phyloP scores from a whole-genome alignment of 495 filamentous ascomycete species.

The Penicillium turbatum region DNA sequence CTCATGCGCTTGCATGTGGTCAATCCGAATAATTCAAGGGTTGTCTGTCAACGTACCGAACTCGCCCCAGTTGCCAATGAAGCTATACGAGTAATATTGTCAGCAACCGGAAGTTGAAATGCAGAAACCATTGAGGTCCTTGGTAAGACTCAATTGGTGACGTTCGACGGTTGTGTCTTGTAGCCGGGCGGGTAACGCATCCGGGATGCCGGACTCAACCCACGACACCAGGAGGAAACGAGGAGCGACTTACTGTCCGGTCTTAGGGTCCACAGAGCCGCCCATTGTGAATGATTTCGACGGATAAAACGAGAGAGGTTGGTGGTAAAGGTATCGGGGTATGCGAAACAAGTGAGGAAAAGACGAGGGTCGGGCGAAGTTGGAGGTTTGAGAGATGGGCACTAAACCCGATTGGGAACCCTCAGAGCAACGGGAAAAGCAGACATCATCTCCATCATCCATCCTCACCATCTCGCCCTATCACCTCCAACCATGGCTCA shows the following conservation, averaged over 20 bases:
- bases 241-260: slow-evolving; percentile 61
- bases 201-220: slow-evolving; percentile 17
- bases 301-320: slow-evolving; percentile 18
- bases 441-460: slow-evolving; percentile 24
- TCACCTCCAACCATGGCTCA: slow-evolving; percentile 50
- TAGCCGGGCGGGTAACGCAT: slow-evolving; percentile 20
- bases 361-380: slow-evolving; percentile 36
- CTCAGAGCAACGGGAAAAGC: slow-evolving; percentile 34
- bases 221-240: slow-evolving; percentile 12
- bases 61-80: slow-evolving; percentile 77
- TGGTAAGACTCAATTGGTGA: background rate
- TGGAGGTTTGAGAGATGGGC: slow-evolving; percentile 22
- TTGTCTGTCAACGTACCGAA: slow-evolving; percentile 60
- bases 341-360: slow-evolving; percentile 26
- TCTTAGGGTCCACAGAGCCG: slow-evolving; percentile 57
- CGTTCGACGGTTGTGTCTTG: slow-evolving; percentile 3
- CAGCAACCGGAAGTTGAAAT: slow-evolving; percentile 12
- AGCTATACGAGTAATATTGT: slow-evolving; percentile 51
- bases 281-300: slow-evolving; percentile 57
- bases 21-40: slow-evolving; percentile 11
- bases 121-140: background rate
- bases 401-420: slow-evolving; percentile 42
- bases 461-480: slow-evolving; percentile 20
- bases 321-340: slow-evolving; percentile 19
- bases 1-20: slow-evolving; percentile 12